Percentiles rank a stretch among this genome's conserved stretches.
phyloP scores from a whole-genome alignment of 306 rosid genomes.

The Cucurbita moschata region DNA sequence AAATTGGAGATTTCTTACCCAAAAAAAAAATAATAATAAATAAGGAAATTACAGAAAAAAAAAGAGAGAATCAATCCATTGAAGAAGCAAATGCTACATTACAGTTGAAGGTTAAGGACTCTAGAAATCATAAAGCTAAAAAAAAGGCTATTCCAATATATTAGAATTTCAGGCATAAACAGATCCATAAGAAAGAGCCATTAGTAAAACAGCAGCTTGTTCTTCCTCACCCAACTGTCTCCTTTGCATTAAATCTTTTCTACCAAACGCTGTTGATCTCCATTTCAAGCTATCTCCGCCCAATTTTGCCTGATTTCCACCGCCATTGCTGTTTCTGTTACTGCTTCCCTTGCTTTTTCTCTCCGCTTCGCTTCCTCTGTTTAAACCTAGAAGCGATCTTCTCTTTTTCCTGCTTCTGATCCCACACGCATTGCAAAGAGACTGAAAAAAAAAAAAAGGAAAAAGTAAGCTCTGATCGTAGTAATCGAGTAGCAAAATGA shows the following conservation, averaged over 20 bases:
- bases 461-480: neutral
- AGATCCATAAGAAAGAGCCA: slow-evolving; percentile 89
- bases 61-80: neutral
- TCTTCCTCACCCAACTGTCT: slow-evolving; percentile 66
- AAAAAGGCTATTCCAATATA: neutral
- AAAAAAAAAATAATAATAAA: too few relatives aligned
- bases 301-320: neutral
- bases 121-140: neutral
- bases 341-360: slow-evolving; percentile 24
- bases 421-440: slow-evolving; percentile 89
- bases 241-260: slow-evolving; percentile 66
- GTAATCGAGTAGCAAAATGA: neutral
- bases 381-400: slow-evolving; percentile 55
- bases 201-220: slow-evolving; percentile 81
- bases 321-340: neutral
- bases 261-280: slow-evolving; percentile 40
- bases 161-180: slow-evolving; percentile 45
- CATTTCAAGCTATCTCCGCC: slow-evolving; percentile 40
- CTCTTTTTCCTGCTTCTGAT: slow-evolving; percentile 95
- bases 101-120: neutral
- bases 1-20: too few relatives aligned
- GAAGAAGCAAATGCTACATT: slow-evolving; percentile 1
- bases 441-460: slow-evolving; percentile 20
- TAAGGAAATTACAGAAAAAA: neutral
- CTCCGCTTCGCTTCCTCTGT: slow-evolving; percentile 32